Evolutionary conservation across 352 stramenopile genomes (phyloP).

Genomic region (Globisporangium carolinianum): DNA sequence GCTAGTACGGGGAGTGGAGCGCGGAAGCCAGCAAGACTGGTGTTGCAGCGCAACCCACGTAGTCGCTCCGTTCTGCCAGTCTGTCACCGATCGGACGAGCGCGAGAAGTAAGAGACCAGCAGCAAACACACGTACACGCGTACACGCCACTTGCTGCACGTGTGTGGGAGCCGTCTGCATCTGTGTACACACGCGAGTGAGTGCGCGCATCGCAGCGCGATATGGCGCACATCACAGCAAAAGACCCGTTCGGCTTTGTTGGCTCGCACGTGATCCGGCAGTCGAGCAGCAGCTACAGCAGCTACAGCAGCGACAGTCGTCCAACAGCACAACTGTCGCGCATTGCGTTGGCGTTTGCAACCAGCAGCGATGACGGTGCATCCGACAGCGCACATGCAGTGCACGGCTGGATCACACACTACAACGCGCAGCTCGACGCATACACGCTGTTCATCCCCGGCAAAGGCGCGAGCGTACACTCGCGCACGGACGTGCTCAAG

Average conservation of each 20-base stretch:
- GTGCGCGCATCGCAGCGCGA: background rate
- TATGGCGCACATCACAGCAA: conserved; percentile 28
- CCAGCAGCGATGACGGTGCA: background rate
- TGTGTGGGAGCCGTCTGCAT: too few relatives aligned
- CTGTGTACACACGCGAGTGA: too few relatives aligned
- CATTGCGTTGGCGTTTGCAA: background rate
- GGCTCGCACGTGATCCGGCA: conserved; percentile 45
- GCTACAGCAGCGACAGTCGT: background rate
- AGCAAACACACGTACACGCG: too few relatives aligned
- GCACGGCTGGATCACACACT: conserved; percentile 69
- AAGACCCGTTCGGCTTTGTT: conserved; percentile 61
- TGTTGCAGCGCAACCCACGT: too few relatives aligned
- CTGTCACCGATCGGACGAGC: too few relatives aligned
- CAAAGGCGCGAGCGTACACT: conserved; percentile 21
- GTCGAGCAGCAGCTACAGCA: conserved; percentile 4
- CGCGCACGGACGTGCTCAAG: conserved; percentile 56
- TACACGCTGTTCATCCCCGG: conserved; percentile 64
- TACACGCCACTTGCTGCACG: too few relatives aligned
- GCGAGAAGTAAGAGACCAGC: too few relatives aligned
- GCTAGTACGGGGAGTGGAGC: too few relatives aligned
- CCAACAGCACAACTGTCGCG: too few relatives aligned
- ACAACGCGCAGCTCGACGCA: conserved; percentile 46
- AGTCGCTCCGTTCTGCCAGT: too few relatives aligned
- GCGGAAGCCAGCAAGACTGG: too few relatives aligned
- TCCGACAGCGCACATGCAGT: conserved; percentile 15